Evolutionary conservation across 257 asterid species (phyloP).

Genomic region (Solanum sparsipilum): DNA sequence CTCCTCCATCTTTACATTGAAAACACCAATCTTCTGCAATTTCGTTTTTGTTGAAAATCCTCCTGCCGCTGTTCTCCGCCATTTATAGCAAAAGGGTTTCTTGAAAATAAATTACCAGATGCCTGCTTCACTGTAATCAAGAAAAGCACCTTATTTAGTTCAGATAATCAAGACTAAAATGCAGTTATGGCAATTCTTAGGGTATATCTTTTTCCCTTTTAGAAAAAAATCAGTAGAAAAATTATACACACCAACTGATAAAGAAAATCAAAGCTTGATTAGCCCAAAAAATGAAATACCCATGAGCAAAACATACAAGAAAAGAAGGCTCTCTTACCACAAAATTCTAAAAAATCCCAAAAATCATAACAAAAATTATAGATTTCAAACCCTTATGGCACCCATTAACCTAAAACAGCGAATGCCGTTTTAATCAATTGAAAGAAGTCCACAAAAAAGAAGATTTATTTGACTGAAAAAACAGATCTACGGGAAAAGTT

Average conservation of each 20-base stretch:
- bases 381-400: not conserved
- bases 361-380: not conserved
- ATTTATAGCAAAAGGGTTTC: not conserved
- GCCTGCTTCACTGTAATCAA: not conserved
- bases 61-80: constrained; percentile 22
- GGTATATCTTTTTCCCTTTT: not conserved
- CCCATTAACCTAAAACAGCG: not conserved
- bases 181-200: not conserved
- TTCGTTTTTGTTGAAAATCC: constrained; percentile 27
- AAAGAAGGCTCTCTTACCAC: not conserved
- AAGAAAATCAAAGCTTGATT: not conserved
- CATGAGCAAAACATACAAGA: not conserved
- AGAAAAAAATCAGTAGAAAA: not conserved
- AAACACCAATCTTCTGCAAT: constrained; percentile 72
- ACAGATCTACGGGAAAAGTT: not conserved
- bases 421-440: not conserved
- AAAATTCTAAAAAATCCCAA: not conserved
- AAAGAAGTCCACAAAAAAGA: not conserved
- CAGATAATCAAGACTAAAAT: not conserved
- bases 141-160: not conserved
- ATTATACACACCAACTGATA: not conserved
- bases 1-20: constrained; percentile 73
- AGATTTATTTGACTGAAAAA: not conserved
- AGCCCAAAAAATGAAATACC: not conserved
- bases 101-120: not conserved